Evolutionary conservation across 306 rosid genomes (phyloP).

Genomic region (Glycine soja): DNA sequence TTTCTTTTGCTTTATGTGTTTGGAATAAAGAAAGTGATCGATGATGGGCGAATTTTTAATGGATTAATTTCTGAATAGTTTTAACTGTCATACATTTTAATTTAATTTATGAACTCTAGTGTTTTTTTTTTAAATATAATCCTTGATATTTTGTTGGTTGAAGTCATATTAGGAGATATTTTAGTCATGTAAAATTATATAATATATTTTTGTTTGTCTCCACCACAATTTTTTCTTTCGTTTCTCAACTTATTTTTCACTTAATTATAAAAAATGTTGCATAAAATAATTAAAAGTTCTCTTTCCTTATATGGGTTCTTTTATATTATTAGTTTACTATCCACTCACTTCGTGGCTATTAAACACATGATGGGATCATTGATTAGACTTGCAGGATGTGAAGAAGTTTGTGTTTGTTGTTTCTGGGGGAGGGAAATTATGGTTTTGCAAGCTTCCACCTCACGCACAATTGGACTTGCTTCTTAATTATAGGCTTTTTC

Average conservation of each 20-base stretch:
- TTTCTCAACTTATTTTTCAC: not conserved
- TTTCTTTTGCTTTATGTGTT: constrained; percentile 45
- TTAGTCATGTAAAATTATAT: not conserved
- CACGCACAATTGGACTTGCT: not conserved
- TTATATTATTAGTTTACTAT: constrained; percentile 8
- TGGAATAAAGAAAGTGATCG: constrained; percentile 53
- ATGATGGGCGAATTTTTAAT: constrained; percentile 41
- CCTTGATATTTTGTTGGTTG: constrained; percentile 29
- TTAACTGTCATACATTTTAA: constrained; percentile 26
- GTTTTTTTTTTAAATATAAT: not conserved
- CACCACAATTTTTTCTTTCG: not conserved
- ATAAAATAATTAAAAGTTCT: not conserved
- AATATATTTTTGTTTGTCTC: not conserved
- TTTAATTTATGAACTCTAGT: constrained; percentile 10
- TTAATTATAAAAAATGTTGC: not conserved
- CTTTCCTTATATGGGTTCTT: constrained; percentile 30
- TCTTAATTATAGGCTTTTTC: not conserved
- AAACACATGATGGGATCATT: constrained; percentile 55
- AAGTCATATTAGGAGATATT: constrained; percentile 21
- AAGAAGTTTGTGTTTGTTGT: constrained; percentile 10
- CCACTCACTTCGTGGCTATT: constrained; percentile 31
- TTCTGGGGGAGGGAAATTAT: not conserved
- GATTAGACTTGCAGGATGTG: constrained; percentile 47
- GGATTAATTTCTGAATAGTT: constrained; percentile 24
- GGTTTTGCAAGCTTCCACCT: constrained; percentile 16